These are phyloP conservation scores for Magnaporthiopsis poae DNA, from an alignment of 2,329 filamentous ascomycete species.

Conservation along the genomic window DNA sequence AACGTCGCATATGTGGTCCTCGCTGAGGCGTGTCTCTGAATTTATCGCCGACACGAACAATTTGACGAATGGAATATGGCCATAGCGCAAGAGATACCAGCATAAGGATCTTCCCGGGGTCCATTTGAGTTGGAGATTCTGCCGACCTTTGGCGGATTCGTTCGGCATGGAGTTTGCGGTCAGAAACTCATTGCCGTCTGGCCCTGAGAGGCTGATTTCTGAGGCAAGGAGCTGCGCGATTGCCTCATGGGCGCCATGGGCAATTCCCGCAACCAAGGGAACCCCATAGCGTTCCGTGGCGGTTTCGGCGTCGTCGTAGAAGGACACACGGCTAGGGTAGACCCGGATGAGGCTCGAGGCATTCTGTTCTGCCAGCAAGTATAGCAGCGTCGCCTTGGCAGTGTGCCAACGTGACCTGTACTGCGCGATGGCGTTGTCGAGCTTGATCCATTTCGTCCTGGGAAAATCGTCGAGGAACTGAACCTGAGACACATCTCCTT, in stretches of 20 bases:
- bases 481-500: constrained; percentile 18
- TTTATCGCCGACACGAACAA: neutral
- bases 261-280: neutral
- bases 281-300: neutral
- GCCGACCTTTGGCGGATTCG: neutral
- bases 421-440: neutral
- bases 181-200: too few relatives aligned
- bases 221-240: neutral
- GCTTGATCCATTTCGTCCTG: neutral
- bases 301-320: too few relatives aligned
- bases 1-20: too few relatives aligned
- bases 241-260: neutral
- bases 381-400: neutral
- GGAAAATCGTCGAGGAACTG: constrained; percentile 23
- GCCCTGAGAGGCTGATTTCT: neutral
- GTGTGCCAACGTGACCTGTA: neutral
- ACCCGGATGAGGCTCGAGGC: neutral
- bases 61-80: neutral
- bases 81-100: neutral
- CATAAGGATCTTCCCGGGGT: neutral
- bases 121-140: neutral
- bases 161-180: neutral
- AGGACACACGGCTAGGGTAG: neutral
- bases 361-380: neutral
- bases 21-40: too few relatives aligned